A percentile compares a stretch with the other conserved stretches of the same genome.
Evolutionary conservation across 2,329 filamentous ascomycete species (phyloP).

Genomic region (Verticillium isaacii): DNA sequence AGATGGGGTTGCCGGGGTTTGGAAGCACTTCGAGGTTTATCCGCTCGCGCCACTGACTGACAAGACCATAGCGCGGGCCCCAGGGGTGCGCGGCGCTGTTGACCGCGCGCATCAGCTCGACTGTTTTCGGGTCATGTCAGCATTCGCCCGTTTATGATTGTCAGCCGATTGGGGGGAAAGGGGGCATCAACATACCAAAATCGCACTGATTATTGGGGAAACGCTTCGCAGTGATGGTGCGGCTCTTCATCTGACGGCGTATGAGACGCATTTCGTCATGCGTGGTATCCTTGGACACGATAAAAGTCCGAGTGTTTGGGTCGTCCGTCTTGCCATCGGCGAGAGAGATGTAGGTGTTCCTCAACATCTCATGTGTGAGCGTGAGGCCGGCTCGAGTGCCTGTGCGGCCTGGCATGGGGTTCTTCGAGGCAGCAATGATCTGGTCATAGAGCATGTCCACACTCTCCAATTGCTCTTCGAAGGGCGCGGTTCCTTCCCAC

Average conservation of each 20-base stretch:
- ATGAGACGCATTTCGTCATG: conserved; percentile 20
- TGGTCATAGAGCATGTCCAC: not conserved
- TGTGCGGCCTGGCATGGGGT: not conserved
- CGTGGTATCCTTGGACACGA: conserved; percentile 16
- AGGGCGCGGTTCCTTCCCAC: not conserved
- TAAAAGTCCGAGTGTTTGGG: conserved; percentile 2
- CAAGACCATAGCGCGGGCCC: conserved; percentile 15
- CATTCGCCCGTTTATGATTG: too few species aligned
- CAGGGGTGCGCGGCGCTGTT: conserved; percentile 8
- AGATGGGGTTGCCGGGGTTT: not conserved
- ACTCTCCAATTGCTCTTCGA: not conserved
- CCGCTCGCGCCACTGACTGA: not conserved
- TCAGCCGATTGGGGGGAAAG: not conserved
- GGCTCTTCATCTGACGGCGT: conserved; percentile 17
- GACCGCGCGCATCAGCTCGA: not conserved
- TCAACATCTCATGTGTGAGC: not conserved
- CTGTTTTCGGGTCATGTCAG: not conserved
- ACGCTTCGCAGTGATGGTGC: conserved; percentile 12
- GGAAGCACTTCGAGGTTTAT: not conserved
- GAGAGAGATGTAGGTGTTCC: not conserved
- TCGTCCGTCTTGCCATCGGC: not conserved
- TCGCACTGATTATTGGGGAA: conserved; percentile 6
- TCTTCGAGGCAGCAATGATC: not conserved
- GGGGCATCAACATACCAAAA: conserved; percentile 1
- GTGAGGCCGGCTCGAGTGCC: not conserved